Percentiles rank a stretch among this genome's conserved stretches.
phyloP scores from a whole-genome alignment of 768 basidiomycete genomes.

The Saitozyma sp. region DNA sequence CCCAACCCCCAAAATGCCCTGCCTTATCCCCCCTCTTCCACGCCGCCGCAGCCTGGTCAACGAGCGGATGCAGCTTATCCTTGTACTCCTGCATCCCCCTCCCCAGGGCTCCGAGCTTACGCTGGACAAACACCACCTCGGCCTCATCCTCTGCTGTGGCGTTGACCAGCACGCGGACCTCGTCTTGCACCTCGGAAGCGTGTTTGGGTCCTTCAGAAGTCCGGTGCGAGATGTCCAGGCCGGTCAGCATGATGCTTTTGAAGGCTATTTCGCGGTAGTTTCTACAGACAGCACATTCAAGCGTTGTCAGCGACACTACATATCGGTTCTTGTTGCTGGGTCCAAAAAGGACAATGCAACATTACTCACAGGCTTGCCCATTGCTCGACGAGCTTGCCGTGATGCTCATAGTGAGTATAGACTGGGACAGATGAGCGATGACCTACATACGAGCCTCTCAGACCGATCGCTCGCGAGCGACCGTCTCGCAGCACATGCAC shows the following conservation, averaged over 20 bases:
- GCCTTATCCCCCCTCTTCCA: neutral
- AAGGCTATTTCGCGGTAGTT: conserved; percentile 38
- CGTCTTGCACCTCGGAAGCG: neutral
- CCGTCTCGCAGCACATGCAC: neutral
- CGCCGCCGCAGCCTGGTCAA: neutral
- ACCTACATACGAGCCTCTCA: conserved; percentile 7
- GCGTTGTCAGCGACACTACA: neutral
- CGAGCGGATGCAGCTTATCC: too few species aligned
- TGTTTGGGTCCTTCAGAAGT: conserved; percentile 4
- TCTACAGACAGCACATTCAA: conserved; percentile 11
- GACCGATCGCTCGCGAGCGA: neutral
- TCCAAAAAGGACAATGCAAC: neutral
- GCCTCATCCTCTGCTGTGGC: neutral
- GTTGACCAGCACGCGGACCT: neutral
- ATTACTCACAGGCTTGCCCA: conserved; percentile 17
- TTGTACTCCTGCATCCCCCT: conserved; percentile 7
- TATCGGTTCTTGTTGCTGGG: neutral
- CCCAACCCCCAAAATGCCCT: conserved; percentile 4
- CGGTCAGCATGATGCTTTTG: conserved; percentile 38
- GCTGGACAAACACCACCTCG: conserved; percentile 11
- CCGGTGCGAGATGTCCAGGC: conserved; percentile 22
- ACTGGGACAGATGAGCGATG: conserved; percentile 7
- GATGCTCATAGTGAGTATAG: conserved; percentile 7
- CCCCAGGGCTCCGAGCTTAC: conserved; percentile 7
- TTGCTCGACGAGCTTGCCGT: conserved; percentile 9